Evolutionary conservation across 164 flowering plant species (phyloP).

Genomic region (Aristolochia contorta): DNA sequence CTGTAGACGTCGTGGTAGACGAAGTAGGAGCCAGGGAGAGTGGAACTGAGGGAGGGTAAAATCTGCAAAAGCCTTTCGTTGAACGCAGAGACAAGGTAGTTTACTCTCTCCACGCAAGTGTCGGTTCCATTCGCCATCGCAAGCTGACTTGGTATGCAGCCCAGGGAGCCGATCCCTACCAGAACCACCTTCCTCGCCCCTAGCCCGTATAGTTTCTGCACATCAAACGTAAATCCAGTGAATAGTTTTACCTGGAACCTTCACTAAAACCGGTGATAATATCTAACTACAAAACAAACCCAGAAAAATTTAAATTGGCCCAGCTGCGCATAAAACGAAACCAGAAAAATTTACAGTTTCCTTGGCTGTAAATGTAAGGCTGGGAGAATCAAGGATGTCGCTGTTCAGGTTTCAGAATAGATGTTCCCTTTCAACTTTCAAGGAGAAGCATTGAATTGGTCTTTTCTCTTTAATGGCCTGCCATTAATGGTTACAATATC

Average conservation of each 20-base stretch:
- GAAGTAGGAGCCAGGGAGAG: slow-evolving; percentile 20
- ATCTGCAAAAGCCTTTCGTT: slow-evolving; percentile 17
- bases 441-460: neutral
- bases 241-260: too few relatives aligned
- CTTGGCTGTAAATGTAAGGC: too few relatives aligned
- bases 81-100: slow-evolving; percentile 15
- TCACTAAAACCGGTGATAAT: too few relatives aligned
- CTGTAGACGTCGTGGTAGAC: slow-evolving; percentile 21
- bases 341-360: too few relatives aligned
- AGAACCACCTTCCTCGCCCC: slow-evolving; percentile 21
- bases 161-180: slow-evolving; percentile 22
- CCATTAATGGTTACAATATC: too few relatives aligned
- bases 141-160: slow-evolving; percentile 27
- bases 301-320: too few relatives aligned
- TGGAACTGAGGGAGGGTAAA: slow-evolving; percentile 11
- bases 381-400: neutral
- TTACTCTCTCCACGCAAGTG: slow-evolving; percentile 19
- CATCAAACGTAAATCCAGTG: neutral
- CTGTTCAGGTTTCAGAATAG: neutral
- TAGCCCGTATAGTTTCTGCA: slow-evolving; percentile 14
- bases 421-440: neutral
- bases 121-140: slow-evolving; percentile 11
- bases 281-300: too few relatives aligned
- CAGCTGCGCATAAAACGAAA: too few relatives aligned
- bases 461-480: too few relatives aligned